phyloP scores from a whole-genome alignment of 192 early-diverging fungal species.

The Coemansia asiatica region DNA sequence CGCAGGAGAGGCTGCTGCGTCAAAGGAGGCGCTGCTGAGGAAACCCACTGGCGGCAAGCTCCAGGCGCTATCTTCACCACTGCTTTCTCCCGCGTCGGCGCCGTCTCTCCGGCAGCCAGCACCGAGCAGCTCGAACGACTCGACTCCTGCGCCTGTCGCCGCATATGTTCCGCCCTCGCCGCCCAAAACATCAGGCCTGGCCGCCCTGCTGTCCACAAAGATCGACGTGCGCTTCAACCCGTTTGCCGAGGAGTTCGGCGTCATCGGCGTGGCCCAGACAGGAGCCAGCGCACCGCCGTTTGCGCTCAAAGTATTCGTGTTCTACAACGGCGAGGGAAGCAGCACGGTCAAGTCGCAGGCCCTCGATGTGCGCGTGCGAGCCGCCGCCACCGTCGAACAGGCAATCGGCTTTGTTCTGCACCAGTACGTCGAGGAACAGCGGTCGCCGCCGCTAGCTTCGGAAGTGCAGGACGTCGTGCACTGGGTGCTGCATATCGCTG shows the following conservation, averaged over 20 bases:
- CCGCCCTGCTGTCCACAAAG: conserved; percentile 64
- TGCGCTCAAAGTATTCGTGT: conserved; percentile 66
- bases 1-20: background rate
- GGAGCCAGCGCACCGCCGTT: conserved; percentile 55
- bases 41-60: too few species aligned
- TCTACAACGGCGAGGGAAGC: conserved; percentile 46
- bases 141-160: background rate
- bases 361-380: conserved; percentile 69
- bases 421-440: conserved; percentile 77
- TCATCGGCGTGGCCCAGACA: conserved; percentile 61
- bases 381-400: conserved; percentile 85
- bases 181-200: conserved; percentile 58
- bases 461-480: conserved; percentile 65
- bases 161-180: conserved; percentile 30
- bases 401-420: conserved; percentile 91
- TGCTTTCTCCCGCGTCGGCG: too few species aligned
- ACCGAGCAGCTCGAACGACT: background rate
- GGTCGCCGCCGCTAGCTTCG: conserved; percentile 62
- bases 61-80: too few species aligned
- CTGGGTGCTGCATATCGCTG: conserved; percentile 92
- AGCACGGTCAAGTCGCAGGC: conserved; percentile 46
- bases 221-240: conserved; percentile 63
- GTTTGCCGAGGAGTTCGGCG: conserved; percentile 66
- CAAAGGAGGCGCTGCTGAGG: too few species aligned
- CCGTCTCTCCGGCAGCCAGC: background rate